Base-by-base conservation (phyloP, 345 rosid genomes). In the Reutealis trisperma region DNA sequence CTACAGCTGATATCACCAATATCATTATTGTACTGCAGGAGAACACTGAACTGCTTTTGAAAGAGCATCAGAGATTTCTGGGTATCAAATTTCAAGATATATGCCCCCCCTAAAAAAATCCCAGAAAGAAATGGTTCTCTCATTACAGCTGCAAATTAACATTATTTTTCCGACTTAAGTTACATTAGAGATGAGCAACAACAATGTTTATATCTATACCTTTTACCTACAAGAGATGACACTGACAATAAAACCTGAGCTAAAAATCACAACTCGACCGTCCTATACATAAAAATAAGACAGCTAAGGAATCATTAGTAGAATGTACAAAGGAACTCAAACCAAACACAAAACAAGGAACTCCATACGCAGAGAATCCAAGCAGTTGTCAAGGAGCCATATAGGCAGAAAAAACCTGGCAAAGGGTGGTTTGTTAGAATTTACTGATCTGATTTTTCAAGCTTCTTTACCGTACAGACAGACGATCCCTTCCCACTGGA, bases 291-390 rank as follows among this genome's bases (percentile, higher is more conserved):
- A 58, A 52, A 8, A 54, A 57, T 54, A 70, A 72, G 15, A 75
- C 76, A 73, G 47, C 87, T 72, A 75, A 42, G 71, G 71, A 83
- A 72, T 27, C 79, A 75, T 82, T 78, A 76, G 83, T 30, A 70
- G 71, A 82, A 82, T 84, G 84, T 84, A 83, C 88, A 83, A 63
- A 72, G 41, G 85, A 79, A 81, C 78, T 62, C 14, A 10, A 74
- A 70, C 74, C 74, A 73, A 72, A 70, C 73, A 67, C 42, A 71
- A 70, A 62, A 67, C 37, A 74, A 55, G 63, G 52, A 75, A 83
- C 77, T 77, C 61, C 69, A 63, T 19, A 47, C 57, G 65, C 63
- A 76, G 41, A 62, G 66, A 71, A 63, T 42, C 24, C 10, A 42
- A 34, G 65, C 61, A 73, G 72, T 75, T 64, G 4, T 13, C 49